Conservation (phyloP, 148 eudicot genomes). For the Pouteria glomerata region DNA sequence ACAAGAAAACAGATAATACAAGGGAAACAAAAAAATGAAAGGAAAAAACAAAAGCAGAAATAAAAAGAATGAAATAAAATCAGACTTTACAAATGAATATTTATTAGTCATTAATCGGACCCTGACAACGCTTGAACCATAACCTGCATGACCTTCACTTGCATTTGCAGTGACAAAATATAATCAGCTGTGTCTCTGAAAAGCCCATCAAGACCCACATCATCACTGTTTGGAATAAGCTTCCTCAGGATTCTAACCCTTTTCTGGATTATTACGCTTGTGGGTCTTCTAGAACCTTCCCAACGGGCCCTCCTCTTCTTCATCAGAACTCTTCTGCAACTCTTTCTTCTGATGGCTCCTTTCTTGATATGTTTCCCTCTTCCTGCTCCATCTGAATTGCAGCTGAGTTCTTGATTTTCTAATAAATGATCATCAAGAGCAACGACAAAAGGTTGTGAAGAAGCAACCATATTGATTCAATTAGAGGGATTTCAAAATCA, state of each 20-base stretch:
- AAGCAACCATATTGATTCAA: background rate
- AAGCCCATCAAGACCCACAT: conserved; percentile 45
- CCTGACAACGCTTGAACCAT: conserved; percentile 48
- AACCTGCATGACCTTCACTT: conserved; percentile 59
- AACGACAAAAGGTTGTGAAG: background rate
- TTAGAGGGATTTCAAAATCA: background rate
- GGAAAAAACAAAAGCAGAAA: background rate
- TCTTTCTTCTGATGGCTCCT: conserved; percentile 19
- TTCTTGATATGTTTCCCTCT: background rate
- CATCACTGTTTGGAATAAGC: conserved; percentile 38
- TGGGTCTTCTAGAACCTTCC: conserved; percentile 25
- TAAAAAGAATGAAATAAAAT: background rate
- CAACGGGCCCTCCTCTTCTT: conserved; percentile 26
- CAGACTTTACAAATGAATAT: background rate
- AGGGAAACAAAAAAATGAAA: too few species aligned
- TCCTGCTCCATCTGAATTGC: background rate
- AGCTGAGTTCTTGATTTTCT: background rate
- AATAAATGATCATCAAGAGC: background rate
- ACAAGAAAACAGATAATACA: background rate
- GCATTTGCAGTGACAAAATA: conserved; percentile 58
- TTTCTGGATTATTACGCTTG: conserved; percentile 19
- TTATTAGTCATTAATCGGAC: background rate
- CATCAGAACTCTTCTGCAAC: conserved; percentile 27
- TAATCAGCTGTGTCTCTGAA: conserved; percentile 69
- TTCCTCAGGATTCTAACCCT: conserved; percentile 52